A percentile compares a stretch with the other conserved stretches of the same genome.
phyloP scores from a whole-genome alignment of 2,329 filamentous ascomycete species.

The Didymella pinodella region DNA sequence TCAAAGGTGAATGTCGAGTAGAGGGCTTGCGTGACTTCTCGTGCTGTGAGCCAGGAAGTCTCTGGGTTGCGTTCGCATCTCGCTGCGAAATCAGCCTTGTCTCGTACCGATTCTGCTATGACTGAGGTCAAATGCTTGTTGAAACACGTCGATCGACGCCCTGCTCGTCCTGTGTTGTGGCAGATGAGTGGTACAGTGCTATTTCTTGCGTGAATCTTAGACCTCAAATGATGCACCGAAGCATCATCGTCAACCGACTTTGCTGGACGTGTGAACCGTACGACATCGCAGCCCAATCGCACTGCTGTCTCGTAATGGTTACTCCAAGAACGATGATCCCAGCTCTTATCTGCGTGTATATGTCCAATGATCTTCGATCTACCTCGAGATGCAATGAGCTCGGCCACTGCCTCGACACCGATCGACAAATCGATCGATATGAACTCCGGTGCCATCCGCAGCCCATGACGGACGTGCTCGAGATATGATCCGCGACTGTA shows the following conservation, averaged over 20 bases:
- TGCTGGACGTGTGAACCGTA: conserved; percentile 67
- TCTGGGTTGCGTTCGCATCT: conserved; percentile 47
- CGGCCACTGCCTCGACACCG: conserved; percentile 59
- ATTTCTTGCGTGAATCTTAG: conserved; percentile 56
- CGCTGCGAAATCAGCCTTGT: conserved; percentile 45
- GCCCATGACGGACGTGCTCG: conserved; percentile 65
- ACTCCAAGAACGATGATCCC: conserved; percentile 65
- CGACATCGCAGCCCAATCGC: conserved; percentile 66
- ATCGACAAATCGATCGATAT: conserved; percentile 67
- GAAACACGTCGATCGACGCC: conserved; percentile 71
- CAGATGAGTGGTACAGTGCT: conserved; percentile 64
- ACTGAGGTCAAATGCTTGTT: conserved; percentile 72
- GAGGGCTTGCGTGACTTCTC: conserved; percentile 70
- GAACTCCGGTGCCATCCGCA: conserved; percentile 69
- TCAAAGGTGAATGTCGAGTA: conserved; percentile 73
- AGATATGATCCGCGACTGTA: conserved; percentile 57
- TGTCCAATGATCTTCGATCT: conserved; percentile 69
- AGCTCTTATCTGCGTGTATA: conserved; percentile 59
- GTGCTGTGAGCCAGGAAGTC: conserved; percentile 64
- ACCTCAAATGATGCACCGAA: conserved; percentile 64
- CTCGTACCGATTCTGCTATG: conserved; percentile 57
- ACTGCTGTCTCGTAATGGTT: conserved; percentile 67
- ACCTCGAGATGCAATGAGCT: conserved; percentile 61
- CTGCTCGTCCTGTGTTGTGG: conserved; percentile 70
- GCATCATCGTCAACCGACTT: conserved; percentile 68